Conservation (phyloP, 2,329 filamentous ascomycete genomes). For the Conoideocrella luteorostrata region DNA sequence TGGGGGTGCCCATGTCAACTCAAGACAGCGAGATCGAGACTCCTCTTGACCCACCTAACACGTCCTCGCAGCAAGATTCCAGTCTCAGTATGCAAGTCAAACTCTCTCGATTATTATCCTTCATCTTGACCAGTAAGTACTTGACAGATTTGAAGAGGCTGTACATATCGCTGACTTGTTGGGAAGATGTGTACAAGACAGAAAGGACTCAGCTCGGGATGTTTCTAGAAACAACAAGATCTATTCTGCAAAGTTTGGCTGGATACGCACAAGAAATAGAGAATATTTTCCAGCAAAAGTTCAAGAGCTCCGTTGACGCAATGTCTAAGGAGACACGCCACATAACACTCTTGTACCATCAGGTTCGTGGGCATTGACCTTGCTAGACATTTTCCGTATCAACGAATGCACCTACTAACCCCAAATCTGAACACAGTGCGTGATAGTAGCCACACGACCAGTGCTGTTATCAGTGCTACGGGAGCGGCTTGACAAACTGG, state of each 20-base stretch:
- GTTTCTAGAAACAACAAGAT: conserved; percentile 30
- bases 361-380: conserved; percentile 19
- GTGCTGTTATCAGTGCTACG: conserved; percentile 31
- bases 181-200: conserved; percentile 28
- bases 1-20: conserved; percentile 30
- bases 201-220: conserved; percentile 24
- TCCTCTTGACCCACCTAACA: conserved; percentile 20
- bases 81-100: conserved; percentile 28
- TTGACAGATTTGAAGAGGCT: not conserved
- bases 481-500: conserved; percentile 26
- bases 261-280: conserved; percentile 33
- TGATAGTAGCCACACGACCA: conserved; percentile 32
- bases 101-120: conserved; percentile 27
- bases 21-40: conserved; percentile 34
- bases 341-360: conserved; percentile 31
- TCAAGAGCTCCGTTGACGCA: conserved; percentile 26
- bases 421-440: conserved; percentile 25
- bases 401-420: too few species aligned
- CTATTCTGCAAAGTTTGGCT: conserved; percentile 29
- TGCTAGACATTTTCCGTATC: not conserved
- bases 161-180: not conserved
- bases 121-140: conserved; percentile 27
- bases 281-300: conserved; percentile 25
- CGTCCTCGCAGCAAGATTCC: conserved; percentile 19
- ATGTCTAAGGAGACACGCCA: conserved; percentile 31